Conservation (phyloP, 257 asterid species). For the Paraleonurus japonicus region DNA sequence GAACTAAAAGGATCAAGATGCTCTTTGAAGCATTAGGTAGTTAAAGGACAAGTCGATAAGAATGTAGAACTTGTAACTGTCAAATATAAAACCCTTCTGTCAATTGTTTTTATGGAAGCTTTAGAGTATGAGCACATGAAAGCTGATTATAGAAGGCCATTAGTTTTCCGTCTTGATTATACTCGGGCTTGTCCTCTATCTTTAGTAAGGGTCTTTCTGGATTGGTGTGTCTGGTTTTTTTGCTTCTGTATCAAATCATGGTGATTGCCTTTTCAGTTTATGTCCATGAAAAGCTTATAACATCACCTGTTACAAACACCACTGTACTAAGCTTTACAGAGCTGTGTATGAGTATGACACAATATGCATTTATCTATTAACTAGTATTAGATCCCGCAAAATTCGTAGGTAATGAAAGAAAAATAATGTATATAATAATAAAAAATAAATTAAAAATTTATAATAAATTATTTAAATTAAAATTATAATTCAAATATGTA, state of each 20-base stretch:
- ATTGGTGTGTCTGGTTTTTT: background rate
- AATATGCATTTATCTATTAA: background rate
- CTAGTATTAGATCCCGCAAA: no score
- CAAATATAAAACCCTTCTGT: background rate
- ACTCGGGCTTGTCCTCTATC: constrained; percentile 1
- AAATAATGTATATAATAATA: no score
- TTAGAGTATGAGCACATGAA: background rate
- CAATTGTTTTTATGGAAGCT: background rate
- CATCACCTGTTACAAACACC: constrained; percentile 1
- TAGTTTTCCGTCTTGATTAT: constrained; percentile 15
- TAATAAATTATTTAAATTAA: no score
- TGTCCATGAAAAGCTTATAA: constrained; percentile 5
- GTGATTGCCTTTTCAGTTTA: background rate
- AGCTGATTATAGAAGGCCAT: background rate
- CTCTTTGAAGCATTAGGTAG: constrained; percentile 1
- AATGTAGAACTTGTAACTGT: background rate
- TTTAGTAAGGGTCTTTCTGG: background rate
- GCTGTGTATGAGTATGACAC: constrained; percentile 4
- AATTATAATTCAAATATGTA: no score
- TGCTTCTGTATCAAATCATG: constrained; percentile 5
- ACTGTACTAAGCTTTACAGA: constrained; percentile 1
- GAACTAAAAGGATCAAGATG: background rate
- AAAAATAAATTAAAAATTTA: no score
- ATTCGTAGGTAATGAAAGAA: no score
- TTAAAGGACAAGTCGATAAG: constrained; percentile 1